Evolutionary conservation across 2,329 filamentous ascomycete genomes (phyloP).

Genomic region (Chalaropsis ovoidea): DNA sequence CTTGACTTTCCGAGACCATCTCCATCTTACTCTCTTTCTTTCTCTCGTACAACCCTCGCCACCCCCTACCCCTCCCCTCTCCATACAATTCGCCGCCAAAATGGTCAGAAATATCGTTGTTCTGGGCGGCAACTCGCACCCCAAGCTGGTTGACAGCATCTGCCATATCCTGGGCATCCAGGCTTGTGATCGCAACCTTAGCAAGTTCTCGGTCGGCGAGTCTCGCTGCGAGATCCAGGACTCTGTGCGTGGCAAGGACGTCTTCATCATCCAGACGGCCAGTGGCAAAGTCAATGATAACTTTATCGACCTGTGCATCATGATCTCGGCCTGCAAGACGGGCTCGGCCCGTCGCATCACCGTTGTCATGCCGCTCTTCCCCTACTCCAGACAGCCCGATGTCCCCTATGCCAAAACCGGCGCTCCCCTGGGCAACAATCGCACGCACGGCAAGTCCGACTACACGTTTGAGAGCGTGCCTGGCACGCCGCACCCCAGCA

Average conservation of each 20-base stretch:
- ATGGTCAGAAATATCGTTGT: slow-evolving; percentile 97
- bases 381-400: slow-evolving; percentile 92
- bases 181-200: slow-evolving; percentile 70
- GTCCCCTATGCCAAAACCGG: slow-evolving; percentile 94
- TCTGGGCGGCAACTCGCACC: slow-evolving; percentile 87
- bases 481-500: slow-evolving; percentile 66
- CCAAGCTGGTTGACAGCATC: slow-evolving; percentile 72
- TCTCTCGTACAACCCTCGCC: background rate
- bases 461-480: slow-evolving; percentile 91
- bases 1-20: background rate
- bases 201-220: slow-evolving; percentile 91
- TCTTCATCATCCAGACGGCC: slow-evolving; percentile 94
- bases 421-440: slow-evolving; percentile 62
- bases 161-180: slow-evolving; percentile 82
- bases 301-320: slow-evolving; percentile 92
- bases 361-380: slow-evolving; percentile 87
- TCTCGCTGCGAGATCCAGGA: slow-evolving; percentile 92
- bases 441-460: slow-evolving; percentile 48
- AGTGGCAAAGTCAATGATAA: slow-evolving; percentile 91
- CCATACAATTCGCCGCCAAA: slow-evolving; percentile 26
- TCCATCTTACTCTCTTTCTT: background rate
- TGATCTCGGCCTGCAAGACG: slow-evolving; percentile 94
- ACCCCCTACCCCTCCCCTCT: background rate
- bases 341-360: slow-evolving; percentile 89
- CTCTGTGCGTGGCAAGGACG: slow-evolving; percentile 94